Conservation (phyloP, 164 flowering plant genomes). For the Cinnamomum micranthum region DNA sequence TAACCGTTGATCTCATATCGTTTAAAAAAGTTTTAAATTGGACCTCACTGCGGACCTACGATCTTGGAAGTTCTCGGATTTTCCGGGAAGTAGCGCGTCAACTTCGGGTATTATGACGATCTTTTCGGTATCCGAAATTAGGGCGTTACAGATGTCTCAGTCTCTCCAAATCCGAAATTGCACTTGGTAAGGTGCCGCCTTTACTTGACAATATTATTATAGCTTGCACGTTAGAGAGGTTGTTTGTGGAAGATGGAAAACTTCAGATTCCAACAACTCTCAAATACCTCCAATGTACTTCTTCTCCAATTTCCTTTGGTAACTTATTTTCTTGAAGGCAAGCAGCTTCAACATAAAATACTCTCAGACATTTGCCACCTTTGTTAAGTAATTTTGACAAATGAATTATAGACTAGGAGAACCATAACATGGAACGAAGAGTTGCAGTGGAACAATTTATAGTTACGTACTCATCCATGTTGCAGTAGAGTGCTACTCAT, state of each 20-base stretch:
- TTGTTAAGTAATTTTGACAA: neutral
- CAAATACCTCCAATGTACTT: neutral
- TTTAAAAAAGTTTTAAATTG: too few relatives aligned
- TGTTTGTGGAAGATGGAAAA: neutral
- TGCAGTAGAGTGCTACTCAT: neutral
- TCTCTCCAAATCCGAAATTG: too few relatives aligned
- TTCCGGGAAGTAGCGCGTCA: too few relatives aligned
- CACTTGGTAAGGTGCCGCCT: too few relatives aligned
- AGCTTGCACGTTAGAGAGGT: neutral
- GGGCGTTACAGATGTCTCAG: too few relatives aligned
- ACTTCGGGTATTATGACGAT: too few relatives aligned
- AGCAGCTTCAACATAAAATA: neutral
- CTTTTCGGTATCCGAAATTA: too few relatives aligned
- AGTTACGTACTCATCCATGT: too few relatives aligned
- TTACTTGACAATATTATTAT: too few relatives aligned
- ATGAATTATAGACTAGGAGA: neutral
- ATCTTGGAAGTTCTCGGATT: too few relatives aligned
- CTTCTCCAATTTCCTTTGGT: neutral
- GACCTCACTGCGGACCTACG: too few relatives aligned
- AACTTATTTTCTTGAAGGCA: neutral
- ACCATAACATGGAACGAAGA: neutral
- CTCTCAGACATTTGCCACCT: neutral
- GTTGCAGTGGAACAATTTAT: neutral
- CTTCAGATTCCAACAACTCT: neutral
- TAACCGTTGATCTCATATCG: too few relatives aligned